Evolutionary conservation across 768 basidiomycete species (phyloP), one percentile per base, ranked within the genome.

Genomic region (button mushroom (Agaricus bisporus)): DNA sequence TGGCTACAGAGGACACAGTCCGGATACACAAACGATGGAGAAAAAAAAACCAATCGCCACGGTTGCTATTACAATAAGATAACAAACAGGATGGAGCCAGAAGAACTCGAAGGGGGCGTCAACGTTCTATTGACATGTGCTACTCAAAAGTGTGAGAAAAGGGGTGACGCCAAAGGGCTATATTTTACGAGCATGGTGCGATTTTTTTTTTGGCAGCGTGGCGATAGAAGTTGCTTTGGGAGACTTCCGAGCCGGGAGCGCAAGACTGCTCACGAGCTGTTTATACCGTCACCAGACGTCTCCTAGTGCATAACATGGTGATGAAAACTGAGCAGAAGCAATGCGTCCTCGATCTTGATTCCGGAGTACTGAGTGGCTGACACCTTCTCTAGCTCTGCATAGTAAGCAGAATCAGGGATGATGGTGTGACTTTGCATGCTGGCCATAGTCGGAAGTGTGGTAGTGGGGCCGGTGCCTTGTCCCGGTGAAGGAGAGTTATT

Each of bases 271-370:
- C 38, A 39, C 15, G 12, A 32, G 11, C 32, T 32, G 7, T 32
- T 32, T 32, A 8, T 7, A 8, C 1, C 8, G 8, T 32, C 32
- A 32, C 32, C 11, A 32, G 32, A 39, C 17, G 38, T 6, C 29
- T 45, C 42, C 44, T 36, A 52, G 36, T 52, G 51, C 36, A 52
- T 26, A 22, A 52, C 51, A 36, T 83, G 81, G 43, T 84, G 80
- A 62, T 86, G 83, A 72, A 91, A 91, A 65, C 81, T 82, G 58
- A 91, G 74, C 48, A 91, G 72, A 38, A 91, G 68, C 29, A 87
- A 68, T 4, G 88, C 88, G 60, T 91, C 88, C 66, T 89, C 88
- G 48, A 87, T 73, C 61, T 75, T 81, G 56, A 86, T 80, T 45
- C 82, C 82, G 49, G 73, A 69, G 54, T 74, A 77, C 56, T 67